Conservation (phyloP, 2,329 filamentous ascomycete species). For the Pyricularia pennisetigena region DNA sequence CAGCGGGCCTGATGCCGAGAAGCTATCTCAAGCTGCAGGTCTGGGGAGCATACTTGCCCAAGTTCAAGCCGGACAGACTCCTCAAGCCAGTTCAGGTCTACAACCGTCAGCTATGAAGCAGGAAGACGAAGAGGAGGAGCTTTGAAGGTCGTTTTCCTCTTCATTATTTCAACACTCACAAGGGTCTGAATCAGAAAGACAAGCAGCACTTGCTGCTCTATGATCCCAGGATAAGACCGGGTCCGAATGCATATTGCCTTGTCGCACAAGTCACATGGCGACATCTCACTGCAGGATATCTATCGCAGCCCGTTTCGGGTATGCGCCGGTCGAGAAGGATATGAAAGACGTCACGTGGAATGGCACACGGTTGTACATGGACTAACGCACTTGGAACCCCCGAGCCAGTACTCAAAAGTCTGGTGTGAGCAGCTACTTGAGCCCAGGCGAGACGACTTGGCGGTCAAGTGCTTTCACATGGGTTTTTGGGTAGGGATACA, state of each 20-base stretch:
- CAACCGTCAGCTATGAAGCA: slow-evolving; percentile 1
- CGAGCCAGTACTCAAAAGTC: background rate
- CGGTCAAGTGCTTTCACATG: background rate
- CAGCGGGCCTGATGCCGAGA: slow-evolving; percentile 29
- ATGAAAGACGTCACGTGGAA: background rate
- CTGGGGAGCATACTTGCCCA: slow-evolving; percentile 5
- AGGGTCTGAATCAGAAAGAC: background rate
- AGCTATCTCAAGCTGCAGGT: slow-evolving; percentile 3
- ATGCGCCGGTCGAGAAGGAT: background rate
- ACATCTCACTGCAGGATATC: background rate
- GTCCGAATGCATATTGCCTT: background rate
- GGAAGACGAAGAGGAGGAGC: slow-evolving; percentile 5
- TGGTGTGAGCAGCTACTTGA: background rate
- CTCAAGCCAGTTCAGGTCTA: background rate
- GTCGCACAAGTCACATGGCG: background rate
- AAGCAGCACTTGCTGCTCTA: background rate
- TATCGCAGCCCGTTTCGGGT: background rate
- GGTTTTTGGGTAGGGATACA: background rate
- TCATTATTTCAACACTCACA: background rate
- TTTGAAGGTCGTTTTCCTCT: background rate
- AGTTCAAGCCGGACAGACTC: slow-evolving; percentile 1
- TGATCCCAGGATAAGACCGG: background rate
- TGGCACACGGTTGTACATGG: background rate
- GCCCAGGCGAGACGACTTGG: background rate
- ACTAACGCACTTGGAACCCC: background rate